Base-by-base conservation (phyloP, 1,284 basidiomycete species). In the Fistulina hepatica region DNA sequence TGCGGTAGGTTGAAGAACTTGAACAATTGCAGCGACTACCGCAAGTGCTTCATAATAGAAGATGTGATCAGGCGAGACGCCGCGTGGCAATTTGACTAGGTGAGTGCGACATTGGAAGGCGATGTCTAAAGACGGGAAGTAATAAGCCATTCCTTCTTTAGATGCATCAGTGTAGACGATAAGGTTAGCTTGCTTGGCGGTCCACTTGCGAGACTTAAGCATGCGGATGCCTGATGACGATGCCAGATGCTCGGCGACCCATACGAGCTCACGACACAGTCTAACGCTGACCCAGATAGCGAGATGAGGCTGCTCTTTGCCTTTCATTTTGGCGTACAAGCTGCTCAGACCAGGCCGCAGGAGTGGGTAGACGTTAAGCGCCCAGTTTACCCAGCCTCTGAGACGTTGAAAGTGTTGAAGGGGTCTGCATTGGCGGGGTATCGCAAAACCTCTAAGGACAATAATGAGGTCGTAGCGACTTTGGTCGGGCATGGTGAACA, bases 331-430 rank as follows among this genome's bases (percentile, higher is more conserved):
- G 6, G 26, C 38, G n/a, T 45, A 45, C 3, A 45, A 11, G 41
- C 41, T 16, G 32, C 40, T 43, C 0, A 61, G 43, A 2, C 42
- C 50, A 0, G 59, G 59, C 0, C 48, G 39, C 2, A 60, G 43
- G 2, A 56, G 39, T 0, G 55, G 56, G 27, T 41, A 54, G 11
- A 57, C 52, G 25, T 58, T 59, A 4, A 61, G 35, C 0, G 47
- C 26, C 57, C 58, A 61, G 28, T 61, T 59, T 3, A 55, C 33
- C 51, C 50, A 55, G 0, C 58, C 56, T 2, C 49, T 50, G 5
- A 58, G 28, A 6, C 36, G 35, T 31, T 50, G 52, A 33, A 45
- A 57, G 3, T 48, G 42, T 0, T 33, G 20, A 2, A 56, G 45
- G 2, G 44, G 16, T 8, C 31, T 41, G 1, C 43, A 46, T 0